Evolutionary conservation across 2,329 filamentous ascomycete species (phyloP), one percentile per base, ranked within the genome.

Genomic region (Xylogone sp.): DNA sequence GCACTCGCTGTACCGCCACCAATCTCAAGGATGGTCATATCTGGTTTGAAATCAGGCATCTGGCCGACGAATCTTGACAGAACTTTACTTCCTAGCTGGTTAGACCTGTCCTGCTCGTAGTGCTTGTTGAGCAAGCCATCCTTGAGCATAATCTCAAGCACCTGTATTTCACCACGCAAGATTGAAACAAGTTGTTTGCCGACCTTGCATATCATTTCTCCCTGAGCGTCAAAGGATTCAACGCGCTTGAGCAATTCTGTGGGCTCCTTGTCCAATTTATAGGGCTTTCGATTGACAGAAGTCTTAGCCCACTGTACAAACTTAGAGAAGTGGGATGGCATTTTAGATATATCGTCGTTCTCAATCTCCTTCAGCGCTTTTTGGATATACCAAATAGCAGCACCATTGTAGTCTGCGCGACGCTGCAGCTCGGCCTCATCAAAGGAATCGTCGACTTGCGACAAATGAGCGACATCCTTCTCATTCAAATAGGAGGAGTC

Each of bases 151-250:
- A 58, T 22, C 13, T 58, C 54, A n/a, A 57, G 43, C 3, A 52
- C 21, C n/a, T 56, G 44, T 12, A 39, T 39, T 6, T 47, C 49
- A 21, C 53, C 53, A 10, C 21, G 27, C 20, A 58, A 43, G 24
- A 59, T 55, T 12, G 10, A 24, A 18, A 43, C 39, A 10, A 50
- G 42, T 18, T 53, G 45, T 20, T 29, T 31, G 21, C 51, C 65
- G 29, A 68, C 58, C 42, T 59, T 56, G n/a, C 62, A 61, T 13
- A 68, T 56, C 64, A 67, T 66, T 49, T 65, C 64, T 16, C 59
- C 57, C 13, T 56, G 52, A 31, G 61, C 64, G 3, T 46, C 44
- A 46, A 27, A 27, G 10, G 10, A 6, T 10, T 27, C 5, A 10
- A 27, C 10, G 24, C 24, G 5, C 24, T 27, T 10, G 24, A 10